Percentiles rank a stretch among this genome's conserved stretches.
phyloP scores from a whole-genome alignment of 257 asterid genomes.

The Plantago elongata region DNA sequence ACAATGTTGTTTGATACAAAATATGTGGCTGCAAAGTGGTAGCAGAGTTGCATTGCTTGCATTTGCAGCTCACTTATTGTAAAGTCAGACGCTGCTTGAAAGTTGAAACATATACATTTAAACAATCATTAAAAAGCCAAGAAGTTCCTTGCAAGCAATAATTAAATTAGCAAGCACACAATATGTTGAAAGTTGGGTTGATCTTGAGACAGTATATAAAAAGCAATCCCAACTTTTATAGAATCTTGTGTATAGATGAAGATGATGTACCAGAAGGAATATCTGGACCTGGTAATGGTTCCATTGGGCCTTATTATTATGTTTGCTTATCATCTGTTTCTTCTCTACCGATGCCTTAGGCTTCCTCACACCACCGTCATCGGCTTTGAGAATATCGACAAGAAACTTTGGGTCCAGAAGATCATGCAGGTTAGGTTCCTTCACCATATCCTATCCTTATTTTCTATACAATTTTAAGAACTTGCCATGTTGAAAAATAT shows the following conservation, averaged over 20 bases:
- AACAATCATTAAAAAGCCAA: slow-evolving; percentile 11
- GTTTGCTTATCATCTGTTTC: slow-evolving; percentile 50
- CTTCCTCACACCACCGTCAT: slow-evolving; percentile 65
- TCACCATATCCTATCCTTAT: too few relatives aligned
- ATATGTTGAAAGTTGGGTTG: neutral
- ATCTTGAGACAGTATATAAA: too few relatives aligned
- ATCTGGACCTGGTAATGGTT: slow-evolving; percentile 51
- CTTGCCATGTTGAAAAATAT: too few relatives aligned
- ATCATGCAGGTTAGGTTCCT: slow-evolving; percentile 43
- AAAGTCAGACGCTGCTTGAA: slow-evolving; percentile 19
- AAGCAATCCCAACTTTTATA: neutral
- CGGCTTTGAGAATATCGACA: slow-evolving; percentile 65
- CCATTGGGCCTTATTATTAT: slow-evolving; percentile 47
- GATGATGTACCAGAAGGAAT: slow-evolving; percentile 39
- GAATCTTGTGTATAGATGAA: neutral
- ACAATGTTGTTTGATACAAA: too few relatives aligned
- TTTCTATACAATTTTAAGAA: too few relatives aligned
- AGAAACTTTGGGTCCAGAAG: slow-evolving; percentile 52
- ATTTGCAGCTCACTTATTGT: slow-evolving; percentile 21
- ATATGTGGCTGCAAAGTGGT: neutral
- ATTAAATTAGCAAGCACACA: neutral
- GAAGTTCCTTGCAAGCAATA: slow-evolving; percentile 28
- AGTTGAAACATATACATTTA: neutral
- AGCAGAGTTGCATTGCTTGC: slow-evolving; percentile 24
- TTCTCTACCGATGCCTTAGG: slow-evolving; percentile 55